A percentile compares a stretch with the other conserved stretches of the same genome.
Conservation (phyloP, 1,284 basidiomycete genomes). For the Butyriboletus appendiculatus region DNA sequence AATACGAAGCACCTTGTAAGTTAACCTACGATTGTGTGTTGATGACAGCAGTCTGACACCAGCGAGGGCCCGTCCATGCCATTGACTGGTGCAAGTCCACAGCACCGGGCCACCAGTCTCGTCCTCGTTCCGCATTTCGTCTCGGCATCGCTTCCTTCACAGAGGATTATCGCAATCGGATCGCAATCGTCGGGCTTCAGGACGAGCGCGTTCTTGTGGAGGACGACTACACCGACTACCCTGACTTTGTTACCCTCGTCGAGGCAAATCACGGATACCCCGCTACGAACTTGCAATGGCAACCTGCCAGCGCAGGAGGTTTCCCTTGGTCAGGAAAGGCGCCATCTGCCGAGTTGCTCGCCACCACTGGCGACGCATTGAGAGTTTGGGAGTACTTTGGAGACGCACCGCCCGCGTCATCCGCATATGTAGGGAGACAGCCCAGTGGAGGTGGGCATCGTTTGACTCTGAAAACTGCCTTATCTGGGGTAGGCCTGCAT, state of each 20-base stretch:
- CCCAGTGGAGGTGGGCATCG: conserved; percentile 56
- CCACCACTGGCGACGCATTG: conserved; percentile 88
- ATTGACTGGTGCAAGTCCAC: conserved; percentile 85
- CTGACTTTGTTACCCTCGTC: conserved; percentile 80
- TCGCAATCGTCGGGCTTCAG: conserved; percentile 80
- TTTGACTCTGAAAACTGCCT: conserved; percentile 61
- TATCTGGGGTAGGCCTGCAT: conserved; percentile 76
- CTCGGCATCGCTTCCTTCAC: conserved; percentile 79
- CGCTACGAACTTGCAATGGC: conserved; percentile 82
- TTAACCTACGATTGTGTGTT: conserved; percentile 3
- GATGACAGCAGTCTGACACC: conserved; percentile 12
- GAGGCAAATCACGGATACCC: conserved; percentile 84
- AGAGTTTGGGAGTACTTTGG: conserved; percentile 85
- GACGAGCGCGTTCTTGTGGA: conserved; percentile 82
- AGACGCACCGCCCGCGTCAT: conserved; percentile 55
- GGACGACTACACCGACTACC: conserved; percentile 77
- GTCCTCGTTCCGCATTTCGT: conserved; percentile 77
- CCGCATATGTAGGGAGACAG: conserved; percentile 73
- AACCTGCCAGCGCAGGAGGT: conserved; percentile 64
- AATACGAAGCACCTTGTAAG: conserved; percentile 78
- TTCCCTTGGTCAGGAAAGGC: conserved; percentile 67
- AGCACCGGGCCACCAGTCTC: conserved; percentile 67
- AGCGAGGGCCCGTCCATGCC: conserved; percentile 76
- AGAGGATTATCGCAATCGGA: conserved; percentile 79
- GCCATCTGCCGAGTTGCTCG: conserved; percentile 73